Evolutionary conservation across 2,329 filamentous ascomycete species (phyloP).

Genomic region (Leptosphaerulina australis): DNA sequence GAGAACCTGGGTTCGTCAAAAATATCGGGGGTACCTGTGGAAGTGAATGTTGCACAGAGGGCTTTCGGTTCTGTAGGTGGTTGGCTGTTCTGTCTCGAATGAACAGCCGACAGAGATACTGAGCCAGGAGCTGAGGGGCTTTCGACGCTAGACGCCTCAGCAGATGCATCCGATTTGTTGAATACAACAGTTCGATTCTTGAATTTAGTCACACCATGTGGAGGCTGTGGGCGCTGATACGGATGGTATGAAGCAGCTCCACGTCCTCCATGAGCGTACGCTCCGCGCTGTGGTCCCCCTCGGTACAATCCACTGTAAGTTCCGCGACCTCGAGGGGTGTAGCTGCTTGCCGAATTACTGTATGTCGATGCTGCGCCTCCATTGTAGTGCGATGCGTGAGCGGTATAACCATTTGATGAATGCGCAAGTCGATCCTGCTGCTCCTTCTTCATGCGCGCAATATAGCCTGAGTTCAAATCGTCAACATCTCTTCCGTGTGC

Average conservation of each 20-base stretch:
- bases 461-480: conserved; percentile 23
- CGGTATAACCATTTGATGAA: conserved; percentile 12
- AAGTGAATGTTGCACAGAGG: conserved; percentile 38
- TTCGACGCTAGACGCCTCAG: conserved; percentile 3
- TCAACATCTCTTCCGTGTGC: conserved; percentile 12
- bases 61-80: conserved; percentile 17
- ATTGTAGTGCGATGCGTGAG: not conserved
- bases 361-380: conserved; percentile 1
- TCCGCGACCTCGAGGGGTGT: conserved; percentile 6
- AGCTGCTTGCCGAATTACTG: not conserved
- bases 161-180: conserved; percentile 13
- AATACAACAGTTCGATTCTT: conserved; percentile 23
- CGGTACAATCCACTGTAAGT: not conserved
- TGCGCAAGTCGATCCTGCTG: conserved; percentile 21
- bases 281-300: conserved; percentile 18
- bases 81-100: conserved; percentile 12
- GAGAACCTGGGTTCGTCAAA: conserved; percentile 12
- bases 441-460: conserved; percentile 30
- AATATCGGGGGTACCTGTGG: conserved; percentile 38
- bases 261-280: conserved; percentile 12
- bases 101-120: conserved; percentile 2
- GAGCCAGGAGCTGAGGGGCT: conserved; percentile 2
- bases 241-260: conserved; percentile 28
- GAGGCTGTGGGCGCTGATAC: conserved; percentile 24
- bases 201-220: conserved; percentile 12